Evolutionary conservation across 2,329 filamentous ascomycete genomes (phyloP).

Genomic region (Parastagonospora nodorum): DNA sequence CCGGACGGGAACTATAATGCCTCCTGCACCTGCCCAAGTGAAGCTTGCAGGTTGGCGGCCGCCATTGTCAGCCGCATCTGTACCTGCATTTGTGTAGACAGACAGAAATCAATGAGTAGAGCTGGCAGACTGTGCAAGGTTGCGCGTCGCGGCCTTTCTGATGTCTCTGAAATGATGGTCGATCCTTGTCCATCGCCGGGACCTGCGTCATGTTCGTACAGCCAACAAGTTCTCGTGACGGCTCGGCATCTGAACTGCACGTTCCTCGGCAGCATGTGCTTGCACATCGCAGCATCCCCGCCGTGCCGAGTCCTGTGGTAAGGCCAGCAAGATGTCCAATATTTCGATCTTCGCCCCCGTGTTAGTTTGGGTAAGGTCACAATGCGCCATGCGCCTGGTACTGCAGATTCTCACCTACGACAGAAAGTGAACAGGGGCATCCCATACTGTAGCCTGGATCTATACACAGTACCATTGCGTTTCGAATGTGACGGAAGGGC

Average conservation of each 20-base stretch:
- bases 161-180: no score
- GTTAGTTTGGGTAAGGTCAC: no score
- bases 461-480: no score
- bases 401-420: no score
- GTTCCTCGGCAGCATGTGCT: conserved; percentile 38
- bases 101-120: background rate
- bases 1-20: conserved; percentile 18
- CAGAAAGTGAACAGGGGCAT: no score
- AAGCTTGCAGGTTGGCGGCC: background rate
- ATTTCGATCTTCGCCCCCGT: background rate
- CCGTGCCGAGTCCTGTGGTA: background rate
- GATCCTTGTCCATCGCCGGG: background rate
- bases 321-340: background rate
- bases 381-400: no score
- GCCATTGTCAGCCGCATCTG: conserved; percentile 1
- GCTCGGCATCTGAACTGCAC: conserved; percentile 14
- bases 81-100: conserved; percentile 12
- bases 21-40: conserved; percentile 2
- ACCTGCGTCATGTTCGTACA: conserved; percentile 12
- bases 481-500: no score
- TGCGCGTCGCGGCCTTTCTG: no score
- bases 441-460: no score
- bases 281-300: background rate
- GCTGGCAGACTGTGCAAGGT: background rate
- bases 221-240: conserved; percentile 10